Conservation (phyloP, 306 rosid genomes). For the Glycine latifolia region DNA sequence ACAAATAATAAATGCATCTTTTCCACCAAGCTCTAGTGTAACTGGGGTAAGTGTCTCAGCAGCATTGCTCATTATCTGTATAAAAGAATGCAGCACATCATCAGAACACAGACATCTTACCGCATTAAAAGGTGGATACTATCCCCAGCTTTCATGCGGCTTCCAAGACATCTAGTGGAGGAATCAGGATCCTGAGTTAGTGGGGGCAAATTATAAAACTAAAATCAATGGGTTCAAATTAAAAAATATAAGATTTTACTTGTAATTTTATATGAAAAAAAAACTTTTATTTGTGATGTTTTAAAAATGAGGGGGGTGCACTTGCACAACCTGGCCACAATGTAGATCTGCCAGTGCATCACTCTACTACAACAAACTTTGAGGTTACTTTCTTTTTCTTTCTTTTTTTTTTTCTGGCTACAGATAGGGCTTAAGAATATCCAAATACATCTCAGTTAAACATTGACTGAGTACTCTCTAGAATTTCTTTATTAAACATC, state of each 20-base stretch:
- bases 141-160: constrained; percentile 19
- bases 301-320: too few species aligned
- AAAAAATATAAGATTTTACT: too few species aligned
- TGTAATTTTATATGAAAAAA: too few species aligned
- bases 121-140: constrained; percentile 24
- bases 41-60: constrained; percentile 87
- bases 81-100: constrained; percentile 41
- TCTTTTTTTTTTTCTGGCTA: neutral
- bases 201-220: too few species aligned
- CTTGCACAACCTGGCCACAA: too few species aligned
- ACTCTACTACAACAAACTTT: constrained; percentile 7
- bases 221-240: too few species aligned
- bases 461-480: neutral
- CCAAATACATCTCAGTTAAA: constrained; percentile 37
- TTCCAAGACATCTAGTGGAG: neutral
- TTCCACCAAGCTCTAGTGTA: constrained; percentile 98
- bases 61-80: constrained; percentile 96
- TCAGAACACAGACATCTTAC: constrained; percentile 26
- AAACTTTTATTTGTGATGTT: too few species aligned
- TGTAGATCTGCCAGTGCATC: neutral
- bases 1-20: constrained; percentile 96
- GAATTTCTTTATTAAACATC: constrained; percentile 33
- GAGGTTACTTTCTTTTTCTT: neutral
- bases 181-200: too few species aligned
- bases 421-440: constrained; percentile 23